These are phyloP conservation scores for Handroanthus guayacan DNA, from an alignment of 257 asterid genomes.

Conservation along the genomic window DNA sequence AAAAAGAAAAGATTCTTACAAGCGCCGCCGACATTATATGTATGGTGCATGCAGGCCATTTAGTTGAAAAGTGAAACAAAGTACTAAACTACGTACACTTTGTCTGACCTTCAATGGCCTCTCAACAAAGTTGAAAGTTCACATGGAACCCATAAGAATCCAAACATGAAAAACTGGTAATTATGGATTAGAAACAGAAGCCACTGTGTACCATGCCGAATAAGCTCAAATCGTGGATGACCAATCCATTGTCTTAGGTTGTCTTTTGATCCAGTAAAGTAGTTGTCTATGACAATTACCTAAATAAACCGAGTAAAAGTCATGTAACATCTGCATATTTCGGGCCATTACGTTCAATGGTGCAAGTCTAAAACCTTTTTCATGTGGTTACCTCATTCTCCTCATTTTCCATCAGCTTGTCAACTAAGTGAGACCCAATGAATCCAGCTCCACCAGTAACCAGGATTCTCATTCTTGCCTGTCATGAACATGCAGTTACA, in stretches of 20 bases:
- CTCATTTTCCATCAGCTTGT: constrained; percentile 87
- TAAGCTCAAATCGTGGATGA: constrained; percentile 94
- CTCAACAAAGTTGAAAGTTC: neutral
- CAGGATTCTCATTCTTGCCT: constrained; percentile 95
- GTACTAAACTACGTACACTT: neutral
- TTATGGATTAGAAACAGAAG: constrained; percentile 5
- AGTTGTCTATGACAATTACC: constrained; percentile 94
- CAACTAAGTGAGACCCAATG: constrained; percentile 97
- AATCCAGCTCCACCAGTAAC: constrained; percentile 98
- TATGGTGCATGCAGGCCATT: neutral
- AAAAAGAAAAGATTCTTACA: neutral
- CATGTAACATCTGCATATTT: neutral
- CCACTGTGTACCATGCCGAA: constrained; percentile 81
- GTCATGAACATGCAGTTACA: constrained; percentile 30
- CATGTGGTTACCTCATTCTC: constrained; percentile 74
- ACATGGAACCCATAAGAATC: neutral
- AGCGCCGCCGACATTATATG: neutral
- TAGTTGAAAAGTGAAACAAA: neutral
- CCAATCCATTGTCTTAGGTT: constrained; percentile 91
- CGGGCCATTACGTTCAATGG: neutral
- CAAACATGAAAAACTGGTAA: constrained; percentile 11
- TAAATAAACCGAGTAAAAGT: constrained; percentile 33
- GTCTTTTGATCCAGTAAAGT: constrained; percentile 91
- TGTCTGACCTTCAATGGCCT: neutral
- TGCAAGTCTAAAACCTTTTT: neutral